Base-by-base conservation (phyloP, 768 basidiomycete species). In the Rhodotorula paludigena region DNA sequence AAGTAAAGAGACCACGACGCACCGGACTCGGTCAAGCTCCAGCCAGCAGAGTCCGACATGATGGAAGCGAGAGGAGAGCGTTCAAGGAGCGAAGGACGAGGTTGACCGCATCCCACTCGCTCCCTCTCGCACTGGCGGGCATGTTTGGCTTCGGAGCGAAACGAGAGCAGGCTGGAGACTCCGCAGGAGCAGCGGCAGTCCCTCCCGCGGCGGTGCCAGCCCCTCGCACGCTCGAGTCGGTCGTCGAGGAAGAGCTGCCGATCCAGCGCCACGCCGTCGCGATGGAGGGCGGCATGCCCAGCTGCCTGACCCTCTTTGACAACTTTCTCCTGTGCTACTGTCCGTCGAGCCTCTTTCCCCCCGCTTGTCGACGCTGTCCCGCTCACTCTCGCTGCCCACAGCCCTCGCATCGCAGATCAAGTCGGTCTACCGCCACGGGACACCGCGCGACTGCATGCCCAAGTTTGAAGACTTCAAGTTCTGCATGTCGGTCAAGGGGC, bases 391-490 rank as follows among this genome's bases (percentile, higher is more conserved):
- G 21, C 18, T 30, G 16, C 30, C 36, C 11, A 3, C 68, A 94
- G 93, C 85, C 57, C 82, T 92, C 41, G 85, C 86, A 45, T 83
- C 85, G 28, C 94, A 97, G 78, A 78, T 92, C 56, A 88, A 87
- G 74, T 87, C 88, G 4, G 79, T 97, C 60, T 98, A 98, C 79
- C 85, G 94, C 76, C 86, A 87, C 72, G 94, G 94, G 12, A 79
- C 84, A 64, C 83, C 85, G 63, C 79, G 84, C 0, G 84, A 85
- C 61, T 97, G 93, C 79, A 81, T 80, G 0, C 81, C 82, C 52
- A 92, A 94, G 77, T 83, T 87, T 76, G 87, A 90, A 64, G 92
- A 94, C 74, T 93, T 94, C 83, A 96, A 96, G 79, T 94, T 89
- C 78, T 99, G 94, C 79, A 81, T 94, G 81, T 87, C 86, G 67